A percentile compares a stretch with the other conserved stretches of the same genome.
Conservation (phyloP, 371 early-diverging fungal genomes). For the Mucor lusitanicus region DNA sequence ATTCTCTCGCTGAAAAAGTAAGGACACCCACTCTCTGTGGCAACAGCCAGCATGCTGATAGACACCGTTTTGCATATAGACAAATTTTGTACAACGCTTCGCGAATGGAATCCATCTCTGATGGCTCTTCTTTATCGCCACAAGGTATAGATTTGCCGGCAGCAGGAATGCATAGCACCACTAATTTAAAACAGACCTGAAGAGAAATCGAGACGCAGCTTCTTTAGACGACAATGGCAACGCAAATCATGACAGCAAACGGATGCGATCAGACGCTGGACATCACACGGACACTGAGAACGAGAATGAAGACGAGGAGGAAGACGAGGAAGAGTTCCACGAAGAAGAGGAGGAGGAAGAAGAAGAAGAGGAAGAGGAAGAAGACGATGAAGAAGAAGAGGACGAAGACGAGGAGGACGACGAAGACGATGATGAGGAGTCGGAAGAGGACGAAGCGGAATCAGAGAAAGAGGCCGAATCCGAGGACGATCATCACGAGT, state of each 20-base stretch:
- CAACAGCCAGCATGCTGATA: slow-evolving; percentile 9
- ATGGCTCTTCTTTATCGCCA: slow-evolving; percentile 13
- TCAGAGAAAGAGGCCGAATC: not conserved
- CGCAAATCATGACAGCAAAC: not conserved
- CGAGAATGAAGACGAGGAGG: not conserved
- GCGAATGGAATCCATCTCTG: slow-evolving; percentile 10
- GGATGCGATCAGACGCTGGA: not conserved
- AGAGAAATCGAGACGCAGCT: slow-evolving; percentile 16
- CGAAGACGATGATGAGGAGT: slow-evolving; percentile 1
- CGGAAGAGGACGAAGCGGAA: not conserved
- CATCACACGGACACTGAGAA: not conserved
- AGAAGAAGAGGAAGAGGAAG: slow-evolving; percentile 1
- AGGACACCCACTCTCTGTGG: not conserved
- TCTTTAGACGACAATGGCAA: not conserved
- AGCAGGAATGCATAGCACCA: not conserved
- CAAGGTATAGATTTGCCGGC: not conserved
- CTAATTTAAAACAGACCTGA: not conserved
- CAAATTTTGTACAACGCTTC: slow-evolving; percentile 29
- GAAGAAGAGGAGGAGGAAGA: not conserved
- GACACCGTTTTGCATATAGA: slow-evolving; percentile 9
- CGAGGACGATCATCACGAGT: slow-evolving; percentile 1
- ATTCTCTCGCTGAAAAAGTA: slow-evolving; percentile 54
- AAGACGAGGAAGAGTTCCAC: not conserved
- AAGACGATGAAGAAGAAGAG: slow-evolving; percentile 1
- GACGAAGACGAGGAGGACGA: slow-evolving; percentile 4